These are phyloP conservation scores for Erysimum pusillum DNA, from an alignment of 441 rosid species.

Conservation along the genomic window DNA sequence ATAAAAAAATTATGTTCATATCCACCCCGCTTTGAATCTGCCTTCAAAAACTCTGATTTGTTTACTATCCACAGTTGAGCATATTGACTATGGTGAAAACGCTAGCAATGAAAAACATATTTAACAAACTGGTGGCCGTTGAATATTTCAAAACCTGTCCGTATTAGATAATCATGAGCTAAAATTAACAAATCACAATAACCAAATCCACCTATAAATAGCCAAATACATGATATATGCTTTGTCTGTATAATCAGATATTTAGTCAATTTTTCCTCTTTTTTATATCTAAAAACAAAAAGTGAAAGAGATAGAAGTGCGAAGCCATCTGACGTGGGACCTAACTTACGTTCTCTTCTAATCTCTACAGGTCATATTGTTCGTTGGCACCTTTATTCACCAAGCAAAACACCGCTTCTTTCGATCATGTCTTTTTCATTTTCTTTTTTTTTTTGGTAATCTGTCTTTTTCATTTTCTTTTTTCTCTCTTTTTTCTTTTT, in stretches of 20 bases:
- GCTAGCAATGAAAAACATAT: neutral
- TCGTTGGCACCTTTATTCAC: constrained; percentile 49
- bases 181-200: constrained; percentile 6
- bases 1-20: no score
- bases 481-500: constrained; percentile 29
- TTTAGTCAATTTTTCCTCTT: neutral
- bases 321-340: constrained; percentile 59
- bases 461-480: constrained; percentile 31
- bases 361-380: constrained; percentile 55
- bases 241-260: neutral
- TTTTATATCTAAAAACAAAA: neutral
- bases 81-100: neutral
- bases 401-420: constrained; percentile 45
- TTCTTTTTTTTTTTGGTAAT: no score
- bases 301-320: constrained; percentile 28
- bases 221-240: neutral
- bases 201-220: constrained; percentile 15
- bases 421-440: constrained; percentile 40
- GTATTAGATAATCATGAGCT: no score
- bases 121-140: neutral
- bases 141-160: neutral
- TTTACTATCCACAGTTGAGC: neutral
- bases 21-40: neutral
- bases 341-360: constrained; percentile 55
- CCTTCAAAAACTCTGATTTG: no score